Conservation (phyloP, 768 basidiomycete species). For the Holtermannia corniformis region DNA sequence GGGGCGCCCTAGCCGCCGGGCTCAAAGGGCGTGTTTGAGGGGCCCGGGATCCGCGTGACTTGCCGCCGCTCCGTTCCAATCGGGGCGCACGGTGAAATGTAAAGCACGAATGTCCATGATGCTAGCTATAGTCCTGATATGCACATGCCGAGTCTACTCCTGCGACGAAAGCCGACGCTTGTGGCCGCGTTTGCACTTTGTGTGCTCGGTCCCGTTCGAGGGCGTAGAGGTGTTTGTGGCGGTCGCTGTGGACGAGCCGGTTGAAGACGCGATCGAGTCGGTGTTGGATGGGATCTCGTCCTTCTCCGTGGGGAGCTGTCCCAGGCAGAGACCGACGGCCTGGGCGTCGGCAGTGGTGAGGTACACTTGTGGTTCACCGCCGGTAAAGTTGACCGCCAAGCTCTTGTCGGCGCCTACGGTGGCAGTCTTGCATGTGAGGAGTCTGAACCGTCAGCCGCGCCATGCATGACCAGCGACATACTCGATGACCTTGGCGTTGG, state of each 20-base stretch:
- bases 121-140: no score
- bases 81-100: no score
- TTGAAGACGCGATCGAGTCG: background rate
- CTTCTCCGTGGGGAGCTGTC: background rate
- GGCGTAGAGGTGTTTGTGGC: background rate
- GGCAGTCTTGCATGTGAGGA: conserved; percentile 15
- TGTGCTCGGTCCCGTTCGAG: background rate
- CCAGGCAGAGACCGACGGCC: background rate
- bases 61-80: no score
- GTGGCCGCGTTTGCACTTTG: no score
- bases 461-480: conserved; percentile 5
- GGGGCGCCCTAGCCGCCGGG: no score
- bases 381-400: conserved; percentile 19
- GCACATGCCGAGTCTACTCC: no score
- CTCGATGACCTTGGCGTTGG: conserved; percentile 17
- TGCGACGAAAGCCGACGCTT: no score
- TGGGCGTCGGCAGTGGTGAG: background rate
- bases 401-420: conserved; percentile 8
- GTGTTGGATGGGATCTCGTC: background rate
- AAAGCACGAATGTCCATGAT: no score
- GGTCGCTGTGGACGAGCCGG: background rate
- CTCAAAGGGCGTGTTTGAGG: no score
- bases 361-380: conserved; percentile 24
- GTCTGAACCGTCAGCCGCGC: conserved; percentile 6
- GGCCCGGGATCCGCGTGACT: no score